phyloP scores from a whole-genome alignment of 1,284 basidiomycete genomes.

The Microbotryomycetes sp. region DNA sequence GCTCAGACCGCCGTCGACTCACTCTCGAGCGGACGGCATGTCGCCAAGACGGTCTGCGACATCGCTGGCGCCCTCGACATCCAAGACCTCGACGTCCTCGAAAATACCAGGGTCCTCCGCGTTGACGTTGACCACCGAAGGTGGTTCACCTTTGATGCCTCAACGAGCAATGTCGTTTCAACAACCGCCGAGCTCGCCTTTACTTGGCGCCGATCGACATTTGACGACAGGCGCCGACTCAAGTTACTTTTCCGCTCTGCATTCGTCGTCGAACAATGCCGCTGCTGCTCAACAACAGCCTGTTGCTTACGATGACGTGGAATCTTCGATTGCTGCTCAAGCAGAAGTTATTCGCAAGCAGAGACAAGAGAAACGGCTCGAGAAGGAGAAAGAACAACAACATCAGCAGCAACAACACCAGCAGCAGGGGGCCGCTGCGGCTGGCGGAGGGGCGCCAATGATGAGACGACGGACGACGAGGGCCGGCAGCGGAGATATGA shows the following conservation, averaged over 20 bases:
- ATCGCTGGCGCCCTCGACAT: neutral
- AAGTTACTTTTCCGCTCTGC: neutral
- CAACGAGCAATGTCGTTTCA: neutral
- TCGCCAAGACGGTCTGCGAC: neutral
- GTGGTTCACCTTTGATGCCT: neutral
- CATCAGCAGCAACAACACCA: neutral
- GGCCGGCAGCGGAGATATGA: neutral
- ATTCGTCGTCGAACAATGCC: neutral
- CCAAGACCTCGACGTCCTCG: neutral
- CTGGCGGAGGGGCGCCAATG: neutral
- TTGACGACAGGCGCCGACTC: neutral
- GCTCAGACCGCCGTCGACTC: neutral
- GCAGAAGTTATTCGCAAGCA: constrained; percentile 25
- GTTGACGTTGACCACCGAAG: neutral
- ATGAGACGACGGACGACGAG: neutral
- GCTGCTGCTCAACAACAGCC: neutral
- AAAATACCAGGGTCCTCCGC: neutral
- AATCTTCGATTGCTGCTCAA: constrained; percentile 20
- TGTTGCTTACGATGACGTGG: constrained; percentile 19
- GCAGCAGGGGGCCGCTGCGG: neutral
- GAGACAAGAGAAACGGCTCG: constrained; percentile 17
- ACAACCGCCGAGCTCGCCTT: neutral
- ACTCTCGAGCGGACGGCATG: neutral
- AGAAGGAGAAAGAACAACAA: constrained; percentile 7
- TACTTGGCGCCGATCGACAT: neutral